A percentile compares a stretch with the other conserved stretches of the same genome.
phyloP scores from a whole-genome alignment of 1,139 yeast species.

The Blastobotrys arbuscula region DNA sequence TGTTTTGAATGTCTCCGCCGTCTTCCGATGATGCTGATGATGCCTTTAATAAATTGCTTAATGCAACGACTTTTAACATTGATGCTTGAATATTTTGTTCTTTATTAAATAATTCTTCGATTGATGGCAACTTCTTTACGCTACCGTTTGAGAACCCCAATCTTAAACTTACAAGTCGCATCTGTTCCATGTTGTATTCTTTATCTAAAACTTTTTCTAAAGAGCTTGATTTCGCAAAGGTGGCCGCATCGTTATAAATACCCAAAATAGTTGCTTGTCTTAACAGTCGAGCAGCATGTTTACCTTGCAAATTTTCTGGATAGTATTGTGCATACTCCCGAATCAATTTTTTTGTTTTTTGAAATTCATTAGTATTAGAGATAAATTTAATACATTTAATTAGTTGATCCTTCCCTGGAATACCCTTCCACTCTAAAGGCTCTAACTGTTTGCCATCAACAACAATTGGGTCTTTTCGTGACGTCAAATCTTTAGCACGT shows the following conservation, averaged over 20 bases:
- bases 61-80: conserved; percentile 10
- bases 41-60: background rate
- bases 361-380: conserved; percentile 18
- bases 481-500: conserved; percentile 20
- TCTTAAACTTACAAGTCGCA: conserved; percentile 15
- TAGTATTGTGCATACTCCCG: conserved; percentile 15
- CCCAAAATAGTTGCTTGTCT: conserved; percentile 16
- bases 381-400: conserved; percentile 15
- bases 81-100: conserved; percentile 3
- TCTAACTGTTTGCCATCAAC: conserved; percentile 21
- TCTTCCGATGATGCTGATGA: background rate
- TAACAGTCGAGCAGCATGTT: conserved; percentile 19
- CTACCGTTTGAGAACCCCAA: conserved; percentile 4
- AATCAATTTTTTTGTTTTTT: conserved; percentile 14
- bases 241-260: conserved; percentile 12
- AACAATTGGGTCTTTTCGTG: conserved; percentile 21
- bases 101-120: background rate
- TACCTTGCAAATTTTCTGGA: conserved; percentile 16
- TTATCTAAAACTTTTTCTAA: background rate
- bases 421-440: conserved; percentile 26
- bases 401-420: conserved; percentile 26
- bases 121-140: background rate
- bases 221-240: conserved; percentile 8
- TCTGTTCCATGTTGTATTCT: conserved; percentile 14
- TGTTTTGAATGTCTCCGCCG: background rate